Conservation (phyloP, 345 rosid species). For the Carallia pectinifolia region DNA sequence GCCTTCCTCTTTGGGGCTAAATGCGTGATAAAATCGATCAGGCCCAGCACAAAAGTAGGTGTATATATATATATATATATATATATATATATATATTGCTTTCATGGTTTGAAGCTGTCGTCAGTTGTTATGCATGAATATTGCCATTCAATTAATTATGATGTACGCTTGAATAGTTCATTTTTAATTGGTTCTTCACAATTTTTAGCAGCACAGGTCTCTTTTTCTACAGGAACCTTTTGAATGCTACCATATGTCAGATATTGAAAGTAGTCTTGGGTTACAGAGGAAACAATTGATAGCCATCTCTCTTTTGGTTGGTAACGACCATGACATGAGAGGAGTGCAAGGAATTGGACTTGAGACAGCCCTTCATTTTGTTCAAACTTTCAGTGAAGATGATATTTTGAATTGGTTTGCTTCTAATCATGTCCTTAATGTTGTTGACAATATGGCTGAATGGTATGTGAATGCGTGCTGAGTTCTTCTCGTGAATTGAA, state of each 20-base stretch:
- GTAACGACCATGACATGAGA: slow-evolving; percentile 71
- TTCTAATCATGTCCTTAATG: slow-evolving; percentile 2
- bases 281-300: slow-evolving; percentile 78
- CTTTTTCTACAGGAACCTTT: slow-evolving; percentile 66
- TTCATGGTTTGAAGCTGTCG: no score
- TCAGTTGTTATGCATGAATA: no score
- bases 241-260: slow-evolving; percentile 80
- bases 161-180: background rate
- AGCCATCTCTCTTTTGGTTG: slow-evolving; percentile 83
- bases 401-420: slow-evolving; percentile 61
- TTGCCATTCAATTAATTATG: no score
- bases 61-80: slow-evolving; percentile 23
- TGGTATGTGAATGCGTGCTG: slow-evolving; percentile 12
- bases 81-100: background rate
- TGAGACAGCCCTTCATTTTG: slow-evolving; percentile 70
- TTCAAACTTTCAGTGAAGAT: slow-evolving; percentile 55
- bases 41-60: slow-evolving; percentile 63
- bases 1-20: slow-evolving; percentile 89
- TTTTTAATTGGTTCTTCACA: background rate
- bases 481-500: slow-evolving; percentile 7
- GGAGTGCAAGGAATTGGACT: slow-evolving; percentile 86
- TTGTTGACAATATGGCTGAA: slow-evolving; percentile 4
- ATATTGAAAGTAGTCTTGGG: slow-evolving; percentile 83
- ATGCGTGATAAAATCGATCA: slow-evolving; percentile 73
- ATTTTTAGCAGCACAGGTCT: slow-evolving; percentile 19